phyloP scores from a whole-genome alignment of 2,329 filamentous ascomycete species.

The Sphaerostilbella broomeana region DNA sequence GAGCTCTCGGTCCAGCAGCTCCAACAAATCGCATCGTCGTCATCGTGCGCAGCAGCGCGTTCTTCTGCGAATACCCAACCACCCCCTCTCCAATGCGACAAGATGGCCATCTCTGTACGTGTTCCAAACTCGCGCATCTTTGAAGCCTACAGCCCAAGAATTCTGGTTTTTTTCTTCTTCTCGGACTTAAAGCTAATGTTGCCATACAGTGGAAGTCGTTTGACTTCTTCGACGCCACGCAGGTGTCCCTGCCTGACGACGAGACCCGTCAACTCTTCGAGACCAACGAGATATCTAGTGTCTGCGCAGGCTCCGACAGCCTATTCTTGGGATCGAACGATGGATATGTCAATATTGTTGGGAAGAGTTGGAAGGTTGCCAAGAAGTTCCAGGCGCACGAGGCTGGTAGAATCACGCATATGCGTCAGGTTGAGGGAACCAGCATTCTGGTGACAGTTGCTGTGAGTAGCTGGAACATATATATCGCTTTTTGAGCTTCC shows the following conservation, averaged over 20 bases:
- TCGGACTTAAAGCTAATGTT: background rate
- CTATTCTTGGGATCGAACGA: conserved; percentile 83
- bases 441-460: conserved; percentile 78
- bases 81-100: conserved; percentile 22
- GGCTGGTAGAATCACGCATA: conserved; percentile 72
- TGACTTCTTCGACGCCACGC: conserved; percentile 96
- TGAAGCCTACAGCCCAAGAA: background rate
- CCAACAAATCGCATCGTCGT: conserved; percentile 19
- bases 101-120: conserved; percentile 31
- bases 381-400: conserved; percentile 85
- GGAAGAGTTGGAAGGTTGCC: conserved; percentile 77
- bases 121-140: background rate
- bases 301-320: conserved; percentile 81
- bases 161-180: background rate
- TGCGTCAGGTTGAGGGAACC: conserved; percentile 86
- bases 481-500: no score
- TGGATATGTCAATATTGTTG: conserved; percentile 82
- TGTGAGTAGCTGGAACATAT: conserved; percentile 31
- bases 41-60: conserved; percentile 22
- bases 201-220: conserved; percentile 88
- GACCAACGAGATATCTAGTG: conserved; percentile 72
- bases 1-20: conserved; percentile 6
- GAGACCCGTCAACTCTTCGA: conserved; percentile 75
- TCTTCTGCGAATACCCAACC: conserved; percentile 4
- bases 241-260: conserved; percentile 71